Conservation (phyloP, 2,329 filamentous ascomycete genomes). For the Xylariomycetidae sp. region DNA sequence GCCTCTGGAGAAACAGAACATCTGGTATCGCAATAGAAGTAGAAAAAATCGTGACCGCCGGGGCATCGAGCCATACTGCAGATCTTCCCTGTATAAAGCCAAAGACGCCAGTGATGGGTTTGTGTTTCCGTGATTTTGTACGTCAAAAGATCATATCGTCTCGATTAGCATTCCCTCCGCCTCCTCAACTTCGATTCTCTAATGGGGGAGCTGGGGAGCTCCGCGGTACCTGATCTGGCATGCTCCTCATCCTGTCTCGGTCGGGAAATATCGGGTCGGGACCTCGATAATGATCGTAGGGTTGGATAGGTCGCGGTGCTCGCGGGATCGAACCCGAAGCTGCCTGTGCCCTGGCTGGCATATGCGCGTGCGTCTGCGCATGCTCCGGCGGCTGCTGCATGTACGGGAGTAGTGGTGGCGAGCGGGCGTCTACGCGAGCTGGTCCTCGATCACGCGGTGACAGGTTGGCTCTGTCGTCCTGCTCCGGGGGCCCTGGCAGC, state of each 20-base stretch:
- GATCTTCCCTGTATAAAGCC: too few relatives aligned
- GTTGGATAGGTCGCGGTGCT: conserved; percentile 15
- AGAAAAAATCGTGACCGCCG: too few relatives aligned
- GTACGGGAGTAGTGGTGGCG: conserved; percentile 21
- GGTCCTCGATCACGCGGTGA: conserved; percentile 24
- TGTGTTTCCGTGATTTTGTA: conserved; percentile 1
- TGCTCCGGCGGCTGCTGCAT: conserved; percentile 19
- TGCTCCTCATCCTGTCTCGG: conserved; percentile 25
- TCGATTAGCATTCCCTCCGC: neutral
- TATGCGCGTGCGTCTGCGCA: conserved; percentile 16
- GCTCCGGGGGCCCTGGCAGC: conserved; percentile 25
- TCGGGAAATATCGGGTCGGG: conserved; percentile 29
- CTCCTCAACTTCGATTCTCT: conserved; percentile 20
- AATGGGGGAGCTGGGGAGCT: conserved; percentile 22
- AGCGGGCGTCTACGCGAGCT: conserved; percentile 19
- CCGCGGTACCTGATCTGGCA: conserved; percentile 22
- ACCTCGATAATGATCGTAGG: conserved; percentile 21
- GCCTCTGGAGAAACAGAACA: too few relatives aligned
- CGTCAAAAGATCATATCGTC: too few relatives aligned
- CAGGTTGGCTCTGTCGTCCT: conserved; percentile 23
- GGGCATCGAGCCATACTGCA: too few relatives aligned
- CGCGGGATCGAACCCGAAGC: conserved; percentile 14
- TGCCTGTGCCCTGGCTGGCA: conserved; percentile 1
- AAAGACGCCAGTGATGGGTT: conserved; percentile 7
- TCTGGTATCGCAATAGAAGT: too few relatives aligned